These are phyloP conservation scores for Torulaspora microellipsoides DNA, from an alignment of 805 yeast genomes.

Conservation along the genomic window DNA sequence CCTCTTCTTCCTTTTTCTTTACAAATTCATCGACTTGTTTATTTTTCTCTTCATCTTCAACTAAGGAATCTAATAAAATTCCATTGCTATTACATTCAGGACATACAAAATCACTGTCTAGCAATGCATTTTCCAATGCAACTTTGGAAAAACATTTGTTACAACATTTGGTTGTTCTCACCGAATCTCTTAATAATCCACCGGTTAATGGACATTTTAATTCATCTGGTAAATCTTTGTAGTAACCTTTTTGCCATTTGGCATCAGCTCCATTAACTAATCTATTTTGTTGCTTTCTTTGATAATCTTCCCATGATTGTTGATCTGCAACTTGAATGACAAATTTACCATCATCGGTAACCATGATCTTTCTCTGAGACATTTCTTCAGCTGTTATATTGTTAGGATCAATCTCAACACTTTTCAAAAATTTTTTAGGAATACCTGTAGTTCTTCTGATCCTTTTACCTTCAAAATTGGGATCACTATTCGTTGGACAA, in stretches of 20 bases:
- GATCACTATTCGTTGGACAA: slow-evolving; percentile 92
- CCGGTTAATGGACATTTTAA: slow-evolving; percentile 68
- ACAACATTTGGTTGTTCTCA: slow-evolving; percentile 77
- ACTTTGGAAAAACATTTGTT: slow-evolving; percentile 51
- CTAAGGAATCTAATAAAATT: slow-evolving; percentile 66
- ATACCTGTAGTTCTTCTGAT: slow-evolving; percentile 95
- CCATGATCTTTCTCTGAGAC: slow-evolving; percentile 59
- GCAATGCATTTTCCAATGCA: slow-evolving; percentile 58
- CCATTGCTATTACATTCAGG: slow-evolving; percentile 80
- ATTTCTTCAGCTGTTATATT: slow-evolving; percentile 63
- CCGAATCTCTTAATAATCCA: slow-evolving; percentile 65
- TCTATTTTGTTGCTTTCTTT: slow-evolving; percentile 49
- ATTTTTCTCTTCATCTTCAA: slow-evolving; percentile 56
- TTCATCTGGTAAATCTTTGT: slow-evolving; percentile 46
- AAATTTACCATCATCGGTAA: slow-evolving; percentile 91
- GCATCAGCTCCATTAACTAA: slow-evolving; percentile 39
- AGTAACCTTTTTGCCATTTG: slow-evolving; percentile 43
- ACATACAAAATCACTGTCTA: slow-evolving; percentile 84
- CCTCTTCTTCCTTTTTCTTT: slow-evolving; percentile 30
- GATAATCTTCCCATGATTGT: slow-evolving; percentile 84
- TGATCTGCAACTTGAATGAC: slow-evolving; percentile 95
- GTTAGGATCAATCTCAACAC: slow-evolving; percentile 50
- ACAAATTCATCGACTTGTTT: slow-evolving; percentile 49
- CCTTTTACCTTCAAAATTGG: slow-evolving; percentile 87
- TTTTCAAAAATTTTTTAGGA: slow-evolving; percentile 85